A percentile compares a stretch with the other conserved stretches of the same genome.
phyloP scores from a whole-genome alignment of 2,329 filamentous ascomycete species.

The Sarocladiaceae sp. region DNA sequence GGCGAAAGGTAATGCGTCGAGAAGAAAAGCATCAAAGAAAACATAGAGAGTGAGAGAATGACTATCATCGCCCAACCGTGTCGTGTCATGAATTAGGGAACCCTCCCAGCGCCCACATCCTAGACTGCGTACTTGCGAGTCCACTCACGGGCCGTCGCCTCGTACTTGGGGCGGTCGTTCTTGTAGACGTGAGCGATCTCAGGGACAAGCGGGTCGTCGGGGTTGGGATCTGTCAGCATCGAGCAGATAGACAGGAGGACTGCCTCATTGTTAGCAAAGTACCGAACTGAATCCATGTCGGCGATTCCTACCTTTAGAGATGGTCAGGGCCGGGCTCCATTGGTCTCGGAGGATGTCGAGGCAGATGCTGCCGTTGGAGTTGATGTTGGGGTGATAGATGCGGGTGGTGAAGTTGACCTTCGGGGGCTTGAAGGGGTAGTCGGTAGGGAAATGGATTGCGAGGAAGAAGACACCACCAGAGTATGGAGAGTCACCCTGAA shows the following conservation, averaged over 20 bases:
- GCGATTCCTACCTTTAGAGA: constrained; percentile 77
- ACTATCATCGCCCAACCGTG: constrained; percentile 11
- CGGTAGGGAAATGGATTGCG: constrained; percentile 97
- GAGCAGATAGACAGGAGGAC: constrained; percentile 98
- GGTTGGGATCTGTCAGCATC: constrained; percentile 99
- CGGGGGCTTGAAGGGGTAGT: constrained; percentile 99
- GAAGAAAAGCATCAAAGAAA: constrained; percentile 7
- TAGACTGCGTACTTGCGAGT: constrained; percentile 98
- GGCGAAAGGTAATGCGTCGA: constrained; percentile 6
- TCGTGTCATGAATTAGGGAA: constrained; percentile 9
- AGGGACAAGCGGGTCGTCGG: constrained; percentile 95
- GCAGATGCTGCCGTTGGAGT: constrained; percentile 99
- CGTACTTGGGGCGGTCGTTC: constrained; percentile 93
- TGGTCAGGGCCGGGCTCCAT: constrained; percentile 97
- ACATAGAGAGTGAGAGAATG: constrained; percentile 6
- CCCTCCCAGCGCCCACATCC: constrained; percentile 13
- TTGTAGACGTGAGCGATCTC: constrained; percentile 99
- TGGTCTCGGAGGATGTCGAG: constrained; percentile 97
- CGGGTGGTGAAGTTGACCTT: constrained; percentile 99
- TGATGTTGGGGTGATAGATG: constrained; percentile 99
- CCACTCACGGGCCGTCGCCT: constrained; percentile 96
- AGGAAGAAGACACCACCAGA: constrained; percentile 99
- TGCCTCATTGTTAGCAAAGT: constrained; percentile 31
- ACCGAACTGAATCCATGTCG: neutral
- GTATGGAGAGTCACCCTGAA: constrained; percentile 90